phyloP scores from a whole-genome alignment of 495 filamentous ascomycete genomes.

The Xylaria palmicola region DNA sequence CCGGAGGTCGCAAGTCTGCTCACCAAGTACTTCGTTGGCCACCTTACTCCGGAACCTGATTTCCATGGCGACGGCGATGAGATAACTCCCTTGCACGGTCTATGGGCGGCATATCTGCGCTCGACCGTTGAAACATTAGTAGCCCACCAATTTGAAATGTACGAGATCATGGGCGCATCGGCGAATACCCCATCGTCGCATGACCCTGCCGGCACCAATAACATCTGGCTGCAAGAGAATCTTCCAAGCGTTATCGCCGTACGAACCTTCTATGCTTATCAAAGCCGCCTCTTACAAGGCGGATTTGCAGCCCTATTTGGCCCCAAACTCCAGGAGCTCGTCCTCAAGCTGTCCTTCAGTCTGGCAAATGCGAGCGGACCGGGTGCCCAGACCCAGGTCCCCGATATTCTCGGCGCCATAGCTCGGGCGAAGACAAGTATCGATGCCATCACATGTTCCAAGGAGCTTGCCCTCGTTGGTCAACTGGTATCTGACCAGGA shows the following conservation, averaged over 20 bases:
- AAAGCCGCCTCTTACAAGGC: conserved; percentile 50
- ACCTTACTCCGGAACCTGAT: conserved; percentile 48
- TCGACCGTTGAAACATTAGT: conserved; percentile 48
- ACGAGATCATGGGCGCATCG: conserved; percentile 46
- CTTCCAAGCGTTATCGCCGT: conserved; percentile 48
- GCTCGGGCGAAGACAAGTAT: conserved; percentile 46
- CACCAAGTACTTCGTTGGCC: conserved; percentile 53
- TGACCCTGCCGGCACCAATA: conserved; percentile 15
- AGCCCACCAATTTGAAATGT: conserved; percentile 50
- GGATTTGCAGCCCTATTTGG: conserved; percentile 51
- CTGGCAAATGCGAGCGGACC: conserved; percentile 36
- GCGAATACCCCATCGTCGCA: conserved; percentile 20
- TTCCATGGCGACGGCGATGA: conserved; percentile 38
- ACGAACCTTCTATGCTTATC: conserved; percentile 51
- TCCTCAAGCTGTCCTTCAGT: conserved; percentile 50
- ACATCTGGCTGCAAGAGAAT: conserved; percentile 46
- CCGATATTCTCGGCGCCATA: conserved; percentile 50
- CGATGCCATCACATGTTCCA: conserved; percentile 40
- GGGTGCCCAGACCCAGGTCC: conserved; percentile 36
- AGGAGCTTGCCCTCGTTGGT: conserved; percentile 49
- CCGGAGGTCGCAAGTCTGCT: conserved; percentile 49
- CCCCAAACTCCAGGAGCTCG: conserved; percentile 48
- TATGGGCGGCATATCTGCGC: conserved; percentile 47
- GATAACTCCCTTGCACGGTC: conserved; percentile 41
- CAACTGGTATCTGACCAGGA: conserved; percentile 44